phyloP scores from a whole-genome alignment of 2,329 filamentous ascomycete genomes.

The Sporothrix dimorphospora region DNA sequence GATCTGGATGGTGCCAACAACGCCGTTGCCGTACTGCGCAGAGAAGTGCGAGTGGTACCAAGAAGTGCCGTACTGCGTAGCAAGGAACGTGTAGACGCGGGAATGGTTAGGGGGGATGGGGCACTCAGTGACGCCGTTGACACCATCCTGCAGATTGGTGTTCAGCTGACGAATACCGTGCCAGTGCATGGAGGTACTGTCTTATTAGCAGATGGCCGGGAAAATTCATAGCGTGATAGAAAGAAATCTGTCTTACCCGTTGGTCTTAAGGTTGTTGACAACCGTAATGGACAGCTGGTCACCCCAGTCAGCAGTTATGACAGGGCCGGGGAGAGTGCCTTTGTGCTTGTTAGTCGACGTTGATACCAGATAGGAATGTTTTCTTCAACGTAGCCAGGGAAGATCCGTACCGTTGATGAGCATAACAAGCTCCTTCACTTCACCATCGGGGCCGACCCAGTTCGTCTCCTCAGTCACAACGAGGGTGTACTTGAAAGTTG shows the following conservation, averaged over 20 bases:
- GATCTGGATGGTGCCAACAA: constrained; percentile 54
- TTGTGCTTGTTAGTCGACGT: background rate
- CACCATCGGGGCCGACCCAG: constrained; percentile 34
- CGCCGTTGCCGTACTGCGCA: constrained; percentile 53
- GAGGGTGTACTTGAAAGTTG: constrained; percentile 31
- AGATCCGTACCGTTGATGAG: constrained; percentile 33
- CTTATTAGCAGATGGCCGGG: constrained; percentile 18
- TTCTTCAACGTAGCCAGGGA: background rate
- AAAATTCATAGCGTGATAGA: background rate
- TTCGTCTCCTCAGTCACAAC: constrained; percentile 29
- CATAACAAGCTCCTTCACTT: constrained; percentile 29
- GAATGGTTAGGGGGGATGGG: constrained; percentile 54
- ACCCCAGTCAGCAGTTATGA: constrained; percentile 35
- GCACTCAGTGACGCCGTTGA: constrained; percentile 51
- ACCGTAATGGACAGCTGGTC: constrained; percentile 33
- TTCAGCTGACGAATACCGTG: constrained; percentile 42
- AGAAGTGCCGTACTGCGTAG: constrained; percentile 44
- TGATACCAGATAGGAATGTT: background rate
- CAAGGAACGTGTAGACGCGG: constrained; percentile 43
- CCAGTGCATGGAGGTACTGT: constrained; percentile 44
- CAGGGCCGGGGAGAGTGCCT: constrained; percentile 31
- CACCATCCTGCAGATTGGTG: constrained; percentile 42
- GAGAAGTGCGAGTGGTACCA: constrained; percentile 56
- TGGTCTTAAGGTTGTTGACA: constrained; percentile 32
- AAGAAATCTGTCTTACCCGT: constrained; percentile 30